phyloP scores from a whole-genome alignment of 2,329 filamentous ascomycete species.

The Aspergillus transmontanensis region DNA sequence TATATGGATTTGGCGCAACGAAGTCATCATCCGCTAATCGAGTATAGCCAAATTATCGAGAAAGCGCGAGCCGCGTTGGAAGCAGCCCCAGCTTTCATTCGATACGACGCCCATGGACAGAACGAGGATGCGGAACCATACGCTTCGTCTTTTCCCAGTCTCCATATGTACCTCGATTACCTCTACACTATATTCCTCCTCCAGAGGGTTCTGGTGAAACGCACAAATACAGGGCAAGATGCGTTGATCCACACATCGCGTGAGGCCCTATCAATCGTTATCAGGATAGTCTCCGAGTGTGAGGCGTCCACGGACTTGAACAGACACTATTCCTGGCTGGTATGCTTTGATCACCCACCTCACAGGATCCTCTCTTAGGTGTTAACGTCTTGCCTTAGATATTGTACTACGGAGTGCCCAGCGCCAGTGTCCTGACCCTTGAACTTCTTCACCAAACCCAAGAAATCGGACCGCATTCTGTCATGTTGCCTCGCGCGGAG shows the following conservation, averaged over 20 bases:
- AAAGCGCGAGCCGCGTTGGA: constrained; percentile 29
- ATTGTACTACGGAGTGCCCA: constrained; percentile 37
- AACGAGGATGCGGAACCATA: constrained; percentile 12
- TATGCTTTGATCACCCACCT: constrained; percentile 17
- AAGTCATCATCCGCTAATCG: neutral
- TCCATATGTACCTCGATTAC: constrained; percentile 38
- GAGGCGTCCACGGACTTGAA: constrained; percentile 33
- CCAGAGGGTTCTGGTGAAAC: constrained; percentile 36
- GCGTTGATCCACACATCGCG: constrained; percentile 37
- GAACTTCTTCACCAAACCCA: constrained; percentile 38
- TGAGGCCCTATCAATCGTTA: constrained; percentile 32
- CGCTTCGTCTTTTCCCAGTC: constrained; percentile 23
- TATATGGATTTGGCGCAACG: neutral
- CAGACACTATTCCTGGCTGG: constrained; percentile 38
- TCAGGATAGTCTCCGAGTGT: constrained; percentile 30
- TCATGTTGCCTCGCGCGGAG: constrained; percentile 32
- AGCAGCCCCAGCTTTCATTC: constrained; percentile 27
- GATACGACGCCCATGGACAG: constrained; percentile 26
- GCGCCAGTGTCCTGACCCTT: constrained; percentile 35
- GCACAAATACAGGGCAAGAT: constrained; percentile 33
- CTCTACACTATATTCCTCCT: constrained; percentile 40
- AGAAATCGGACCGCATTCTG: constrained; percentile 26
- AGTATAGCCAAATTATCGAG: constrained; percentile 27
- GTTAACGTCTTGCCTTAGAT: constrained; percentile 20
- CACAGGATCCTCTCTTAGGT: neutral